Base-by-base conservation (phyloP, 306 rosid genomes). In the Inga oerstediana region DNA sequence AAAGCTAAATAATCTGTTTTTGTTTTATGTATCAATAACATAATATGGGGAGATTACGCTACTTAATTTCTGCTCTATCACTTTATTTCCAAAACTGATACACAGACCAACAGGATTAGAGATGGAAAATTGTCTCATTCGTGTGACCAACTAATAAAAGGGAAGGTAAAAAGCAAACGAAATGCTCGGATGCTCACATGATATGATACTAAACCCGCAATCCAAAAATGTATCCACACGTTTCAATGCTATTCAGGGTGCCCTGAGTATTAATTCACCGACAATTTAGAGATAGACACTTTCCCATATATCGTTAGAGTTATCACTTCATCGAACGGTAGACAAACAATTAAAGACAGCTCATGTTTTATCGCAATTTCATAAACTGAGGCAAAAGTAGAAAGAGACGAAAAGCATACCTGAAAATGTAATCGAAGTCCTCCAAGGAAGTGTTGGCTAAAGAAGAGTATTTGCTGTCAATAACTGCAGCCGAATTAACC, bases 401-500 rank as follows among this genome's bases (percentile, higher is more conserved):
- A 27, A 45, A 12, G 39, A 64, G 39, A 13, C 30, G 5, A 39
- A 70, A 44, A 17, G 12, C 13, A 20, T 17, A 77, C 88, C 88
- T 81, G 76, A 85, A 76, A 72, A 64, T 67, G 35, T 32, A 34
- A 58, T 88, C 92, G 66, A 88, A 90, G 32, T 85, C 87, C 67
- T 85, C 86, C 13, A 69, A 19, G 14, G 83, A 8, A 8, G 83
- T 88, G 37, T 78, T 16, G 46, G 87, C 86, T 17, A 90, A 13
- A 9, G 79, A 27, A 7, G 90, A 83, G 71, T 83, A 81, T 5
- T 78, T 85, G 32, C 83, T 48, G 39, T 90, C 90, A 3, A 64
- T 9, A 10, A 84, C 51, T 48, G 90, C 94, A 1, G 92, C 94
- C 0, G 88, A 81, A 77, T 90, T 90, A 62, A 88, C 90, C 20